These are phyloP conservation scores for Eucalyptus paniculata DNA, from an alignment of 345 rosid genomes.

Conservation along the genomic window DNA sequence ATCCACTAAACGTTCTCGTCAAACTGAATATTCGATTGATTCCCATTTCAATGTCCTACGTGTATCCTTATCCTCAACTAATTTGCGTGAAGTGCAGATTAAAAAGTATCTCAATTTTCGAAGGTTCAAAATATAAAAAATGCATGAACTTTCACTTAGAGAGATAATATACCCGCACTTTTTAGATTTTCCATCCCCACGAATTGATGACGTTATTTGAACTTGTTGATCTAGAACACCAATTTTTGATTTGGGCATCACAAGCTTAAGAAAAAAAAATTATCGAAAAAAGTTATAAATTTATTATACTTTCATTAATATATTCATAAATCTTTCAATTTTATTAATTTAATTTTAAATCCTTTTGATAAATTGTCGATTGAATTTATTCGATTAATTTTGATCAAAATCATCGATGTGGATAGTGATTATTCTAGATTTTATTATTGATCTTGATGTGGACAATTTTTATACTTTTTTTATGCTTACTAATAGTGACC, in stretches of 20 bases:
- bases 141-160: not conserved
- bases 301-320: rapidly evolving
- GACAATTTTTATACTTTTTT: too few relatives aligned
- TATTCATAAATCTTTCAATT: rapidly evolving
- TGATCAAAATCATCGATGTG: rapidly evolving
- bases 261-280: too few relatives aligned
- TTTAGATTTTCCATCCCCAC: too few relatives aligned
- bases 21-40: not conserved
- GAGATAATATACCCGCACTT: too few relatives aligned
- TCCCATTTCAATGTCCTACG: not conserved
- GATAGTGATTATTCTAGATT: rapidly evolving
- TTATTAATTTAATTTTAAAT: too few relatives aligned
- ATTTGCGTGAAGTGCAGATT: not conserved
- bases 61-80: not conserved
- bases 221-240: too few relatives aligned
- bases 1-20: not conserved
- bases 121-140: too few relatives aligned
- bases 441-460: rapidly evolving
- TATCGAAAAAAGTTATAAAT: too few relatives aligned
- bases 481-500: too few relatives aligned
- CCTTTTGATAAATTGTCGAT: rapidly evolving
- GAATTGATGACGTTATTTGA: rapidly evolving
- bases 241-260: too few relatives aligned
- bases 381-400: rapidly evolving
- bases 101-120: not conserved